Conservation (phyloP, 139 green algal species). For the Coelastrella sp. region DNA sequence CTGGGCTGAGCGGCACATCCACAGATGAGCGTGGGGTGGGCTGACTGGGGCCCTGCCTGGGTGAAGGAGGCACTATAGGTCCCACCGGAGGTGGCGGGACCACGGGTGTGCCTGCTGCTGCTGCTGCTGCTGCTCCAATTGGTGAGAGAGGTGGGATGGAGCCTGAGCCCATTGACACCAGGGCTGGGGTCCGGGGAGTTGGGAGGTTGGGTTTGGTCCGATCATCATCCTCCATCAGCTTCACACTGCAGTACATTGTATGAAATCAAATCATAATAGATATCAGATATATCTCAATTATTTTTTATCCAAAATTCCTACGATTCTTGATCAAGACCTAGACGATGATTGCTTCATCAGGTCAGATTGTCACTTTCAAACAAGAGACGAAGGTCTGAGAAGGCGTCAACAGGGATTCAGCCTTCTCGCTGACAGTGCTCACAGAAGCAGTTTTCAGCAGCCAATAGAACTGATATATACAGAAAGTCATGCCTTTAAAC, state of each 20-base stretch:
- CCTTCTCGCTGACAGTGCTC: no score
- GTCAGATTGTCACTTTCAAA: no score
- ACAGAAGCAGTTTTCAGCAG: no score
- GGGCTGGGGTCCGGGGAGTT: background rate
- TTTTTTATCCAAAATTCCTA: no score
- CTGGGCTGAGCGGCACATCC: background rate
- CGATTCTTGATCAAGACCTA: no score
- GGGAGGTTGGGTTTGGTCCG: background rate
- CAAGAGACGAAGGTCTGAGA: no score
- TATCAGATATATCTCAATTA: no score
- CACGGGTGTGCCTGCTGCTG: background rate
- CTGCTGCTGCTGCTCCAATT: background rate
- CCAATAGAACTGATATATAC: no score
- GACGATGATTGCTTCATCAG: no score
- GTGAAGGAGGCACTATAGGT: conserved; percentile 1
- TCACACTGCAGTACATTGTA: conserved; percentile 4
- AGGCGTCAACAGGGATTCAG: no score
- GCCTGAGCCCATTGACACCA: background rate
- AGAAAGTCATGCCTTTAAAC: no score
- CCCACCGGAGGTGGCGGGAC: background rate
- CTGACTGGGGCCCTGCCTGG: background rate
- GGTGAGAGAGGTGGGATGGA: conserved; percentile 8
- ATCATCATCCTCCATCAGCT: conserved; percentile 27
- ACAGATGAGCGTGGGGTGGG: background rate
- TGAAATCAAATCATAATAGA: no score